Conservation (phyloP, 75 land plant species). For the Picea sitchensis region DNA sequence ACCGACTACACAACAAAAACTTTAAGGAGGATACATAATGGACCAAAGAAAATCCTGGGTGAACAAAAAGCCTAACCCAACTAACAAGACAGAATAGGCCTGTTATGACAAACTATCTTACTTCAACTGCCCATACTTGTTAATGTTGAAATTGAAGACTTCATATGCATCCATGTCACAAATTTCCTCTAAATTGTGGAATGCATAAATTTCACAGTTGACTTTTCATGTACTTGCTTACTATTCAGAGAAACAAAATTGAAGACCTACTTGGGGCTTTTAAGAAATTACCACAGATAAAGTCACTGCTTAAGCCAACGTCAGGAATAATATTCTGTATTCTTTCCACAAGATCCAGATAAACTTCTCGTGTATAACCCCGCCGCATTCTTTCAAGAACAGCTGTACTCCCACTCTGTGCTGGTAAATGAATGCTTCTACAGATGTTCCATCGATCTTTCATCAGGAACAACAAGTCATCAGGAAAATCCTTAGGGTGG, state of each 20-base stretch:
- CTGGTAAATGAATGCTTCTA: constrained; percentile 90
- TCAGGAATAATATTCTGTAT: constrained; percentile 83
- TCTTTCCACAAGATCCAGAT: constrained; percentile 87
- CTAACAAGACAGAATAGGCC: too few relatives aligned
- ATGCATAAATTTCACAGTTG: neutral
- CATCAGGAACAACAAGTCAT: constrained; percentile 83
- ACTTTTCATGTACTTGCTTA: neutral
- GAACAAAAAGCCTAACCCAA: too few relatives aligned
- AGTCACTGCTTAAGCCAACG: constrained; percentile 92
- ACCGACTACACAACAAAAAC: too few relatives aligned
- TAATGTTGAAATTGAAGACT: neutral
- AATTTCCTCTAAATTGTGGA: neutral
- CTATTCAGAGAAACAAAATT: constrained; percentile 1
- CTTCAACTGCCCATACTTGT: too few relatives aligned
- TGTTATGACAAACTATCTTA: too few relatives aligned
- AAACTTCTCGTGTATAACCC: constrained; percentile 93
- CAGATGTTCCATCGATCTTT: constrained; percentile 84
- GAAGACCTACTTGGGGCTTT: neutral
- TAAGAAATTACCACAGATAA: constrained; percentile 75
- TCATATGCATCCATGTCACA: neutral
- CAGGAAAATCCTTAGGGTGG: constrained; percentile 98
- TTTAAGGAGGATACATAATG: too few relatives aligned
- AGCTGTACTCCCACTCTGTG: constrained; percentile 82
- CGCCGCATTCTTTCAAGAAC: constrained; percentile 94
- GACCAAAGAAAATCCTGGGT: too few relatives aligned